Conservation (phyloP, 2,329 filamentous ascomycete genomes). For the Diaporthe aspalathi region DNA sequence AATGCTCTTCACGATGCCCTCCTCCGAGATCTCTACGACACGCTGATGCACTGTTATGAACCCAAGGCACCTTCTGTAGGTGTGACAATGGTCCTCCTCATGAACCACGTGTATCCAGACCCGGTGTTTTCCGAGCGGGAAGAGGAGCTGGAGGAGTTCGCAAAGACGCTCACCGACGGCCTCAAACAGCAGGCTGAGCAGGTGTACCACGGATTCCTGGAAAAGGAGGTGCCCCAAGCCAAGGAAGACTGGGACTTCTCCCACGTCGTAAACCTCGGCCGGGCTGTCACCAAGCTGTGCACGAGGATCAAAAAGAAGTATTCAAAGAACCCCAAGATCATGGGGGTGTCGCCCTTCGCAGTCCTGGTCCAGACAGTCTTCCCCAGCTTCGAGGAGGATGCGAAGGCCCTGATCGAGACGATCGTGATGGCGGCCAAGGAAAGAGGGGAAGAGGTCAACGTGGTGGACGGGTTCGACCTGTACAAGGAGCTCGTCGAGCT, state of each 20-base stretch:
- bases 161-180: conserved; percentile 76
- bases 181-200: conserved; percentile 79
- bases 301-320: conserved; percentile 94
- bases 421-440: conserved; percentile 81
- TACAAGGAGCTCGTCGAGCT: conserved; percentile 91
- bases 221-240: conserved; percentile 81
- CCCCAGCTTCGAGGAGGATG: conserved; percentile 90
- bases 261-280: conserved; percentile 89
- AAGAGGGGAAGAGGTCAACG: conserved; percentile 78
- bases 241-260: conserved; percentile 90
- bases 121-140: conserved; percentile 77
- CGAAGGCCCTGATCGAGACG: conserved; percentile 82
- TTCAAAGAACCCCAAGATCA: conserved; percentile 85
- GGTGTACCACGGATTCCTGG: conserved; percentile 83
- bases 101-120: conserved; percentile 85
- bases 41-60: conserved; percentile 90
- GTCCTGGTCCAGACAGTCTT: conserved; percentile 86
- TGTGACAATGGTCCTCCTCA: conserved; percentile 81
- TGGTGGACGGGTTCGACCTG: conserved; percentile 93
- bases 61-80: conserved; percentile 85
- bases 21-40: conserved; percentile 86
- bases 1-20: conserved; percentile 82
- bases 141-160: conserved; percentile 78
- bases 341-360: conserved; percentile 75
- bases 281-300: conserved; percentile 84